Base-by-base conservation (phyloP, 2,329 filamentous ascomycete genomes). In the Neopestalotiopsis sp. region DNA sequence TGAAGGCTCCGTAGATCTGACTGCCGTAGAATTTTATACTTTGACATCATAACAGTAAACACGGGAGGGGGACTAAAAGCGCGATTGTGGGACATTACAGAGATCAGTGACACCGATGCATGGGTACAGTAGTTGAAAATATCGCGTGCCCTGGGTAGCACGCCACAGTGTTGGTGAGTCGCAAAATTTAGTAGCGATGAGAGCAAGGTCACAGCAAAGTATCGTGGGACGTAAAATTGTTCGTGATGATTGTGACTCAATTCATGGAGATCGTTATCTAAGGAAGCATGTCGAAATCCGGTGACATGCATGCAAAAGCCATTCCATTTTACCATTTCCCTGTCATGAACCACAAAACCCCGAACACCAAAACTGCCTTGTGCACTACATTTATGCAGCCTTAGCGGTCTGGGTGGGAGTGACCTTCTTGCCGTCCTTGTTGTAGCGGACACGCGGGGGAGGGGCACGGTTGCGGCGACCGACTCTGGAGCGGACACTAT, bases 351-450 rank as follows among this genome's bases (percentile, higher is more conserved):
- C 63, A 69, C 63, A 59, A 53, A 66, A 67, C 66, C 59, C 69
- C 65, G 61, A 42, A 68, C 66, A 68, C 70, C 61, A 58, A 49
- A 53, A 45, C 68, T 74, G 69, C 61, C 20, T 28, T 34, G 20
- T 32, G 28, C 66, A 73, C 61, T 70, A 71, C 71, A 65, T 72
- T 74, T 81, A 81, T 67, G 84, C 79, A 79, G 87, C 87, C 88
- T 93, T 94, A 80, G 89, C 88, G 77, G 88, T 87, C 86, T 94
- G 91, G 82, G 92, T 92, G 77, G 95, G 94, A 84, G 91, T 92
- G 84, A 99, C 91, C 93, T 99, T 99, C 94, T 99, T 99, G 90
- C 95, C 95, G 83, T 99, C 96, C 92, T 98, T 98, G 93, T 99
- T 99, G 94, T 97, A 99, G 81, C 96, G 90, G 81, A 99, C 95